Evolutionary conservation across 148 eudicot species (phyloP).

Genomic region (Rhododendron vialii): DNA sequence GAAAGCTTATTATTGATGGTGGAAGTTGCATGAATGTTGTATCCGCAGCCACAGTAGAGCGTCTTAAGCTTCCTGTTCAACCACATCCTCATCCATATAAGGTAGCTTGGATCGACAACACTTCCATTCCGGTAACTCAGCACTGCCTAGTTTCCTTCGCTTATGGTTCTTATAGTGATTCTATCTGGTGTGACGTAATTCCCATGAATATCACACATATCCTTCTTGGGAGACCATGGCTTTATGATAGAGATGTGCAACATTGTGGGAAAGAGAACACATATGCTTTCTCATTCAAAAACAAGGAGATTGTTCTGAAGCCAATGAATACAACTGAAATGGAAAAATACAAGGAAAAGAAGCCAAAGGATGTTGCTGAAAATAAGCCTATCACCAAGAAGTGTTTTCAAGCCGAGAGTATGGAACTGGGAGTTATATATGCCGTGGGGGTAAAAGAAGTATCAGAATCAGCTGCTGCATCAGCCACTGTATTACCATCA

Average conservation of each 20-base stretch:
- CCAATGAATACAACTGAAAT: not conserved
- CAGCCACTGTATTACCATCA: no score
- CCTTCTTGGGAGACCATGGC: not conserved
- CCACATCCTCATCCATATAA: not conserved
- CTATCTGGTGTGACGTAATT: constrained; percentile 3
- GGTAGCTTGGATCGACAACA: not conserved
- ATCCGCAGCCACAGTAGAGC: not conserved
- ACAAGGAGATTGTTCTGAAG: not conserved
- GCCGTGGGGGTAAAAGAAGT: no score
- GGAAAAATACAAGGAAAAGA: not conserved
- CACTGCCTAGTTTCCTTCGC: not conserved
- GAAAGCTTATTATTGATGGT: not conserved
- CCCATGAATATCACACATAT: not conserved
- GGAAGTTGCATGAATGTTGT: not conserved
- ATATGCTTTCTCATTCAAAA: not conserved
- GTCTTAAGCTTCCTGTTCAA: not conserved
- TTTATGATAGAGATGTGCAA: constrained; percentile 1
- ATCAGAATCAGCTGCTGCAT: no score
- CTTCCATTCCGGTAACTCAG: not conserved
- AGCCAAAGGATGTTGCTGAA: not conserved
- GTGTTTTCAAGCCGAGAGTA: no score
- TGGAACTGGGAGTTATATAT: no score
- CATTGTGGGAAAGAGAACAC: not conserved
- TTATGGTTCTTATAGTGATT: not conserved
- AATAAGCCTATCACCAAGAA: no score